Percentiles rank a stretch among this genome's conserved stretches.
phyloP scores from a whole-genome alignment of 192 early-diverging fungal species.

The Entomortierella lignicola region DNA sequence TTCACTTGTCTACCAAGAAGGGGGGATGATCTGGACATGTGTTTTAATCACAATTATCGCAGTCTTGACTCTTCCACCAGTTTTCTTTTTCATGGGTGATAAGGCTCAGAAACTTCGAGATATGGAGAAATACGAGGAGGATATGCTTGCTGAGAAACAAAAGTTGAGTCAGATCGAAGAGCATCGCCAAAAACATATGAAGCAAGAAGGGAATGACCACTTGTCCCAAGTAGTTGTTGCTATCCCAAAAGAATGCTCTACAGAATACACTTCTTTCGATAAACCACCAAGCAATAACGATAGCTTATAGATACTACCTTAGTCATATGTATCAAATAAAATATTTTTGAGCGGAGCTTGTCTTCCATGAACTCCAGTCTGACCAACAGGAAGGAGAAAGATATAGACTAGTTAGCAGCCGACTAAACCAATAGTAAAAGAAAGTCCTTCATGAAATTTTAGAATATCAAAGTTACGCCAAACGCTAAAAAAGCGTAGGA shows the following conservation, averaged over 20 bases:
- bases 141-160: conserved; percentile 22
- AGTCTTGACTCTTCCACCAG: conserved; percentile 15
- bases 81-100: conserved; percentile 25
- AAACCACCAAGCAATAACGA: no score
- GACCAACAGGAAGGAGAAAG: no score
- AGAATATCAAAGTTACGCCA: neutral
- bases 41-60: conserved; percentile 17
- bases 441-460: neutral
- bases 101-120: conserved; percentile 30
- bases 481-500: neutral
- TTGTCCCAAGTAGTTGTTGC: no score
- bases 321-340: no score
- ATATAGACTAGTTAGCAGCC: no score
- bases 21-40: conserved; percentile 34
- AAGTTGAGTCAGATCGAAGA: conserved; percentile 11
- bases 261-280: no score
- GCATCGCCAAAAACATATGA: neutral
- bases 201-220: neutral
- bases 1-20: conserved; percentile 30
- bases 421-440: no score
- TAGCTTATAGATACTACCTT: no score
- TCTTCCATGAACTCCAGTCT: no score
- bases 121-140: conserved; percentile 21
- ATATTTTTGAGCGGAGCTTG: no score
- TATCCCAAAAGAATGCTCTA: no score